Conservation (phyloP, 2,329 filamentous ascomycete genomes). For the Venturia aucupariae region DNA sequence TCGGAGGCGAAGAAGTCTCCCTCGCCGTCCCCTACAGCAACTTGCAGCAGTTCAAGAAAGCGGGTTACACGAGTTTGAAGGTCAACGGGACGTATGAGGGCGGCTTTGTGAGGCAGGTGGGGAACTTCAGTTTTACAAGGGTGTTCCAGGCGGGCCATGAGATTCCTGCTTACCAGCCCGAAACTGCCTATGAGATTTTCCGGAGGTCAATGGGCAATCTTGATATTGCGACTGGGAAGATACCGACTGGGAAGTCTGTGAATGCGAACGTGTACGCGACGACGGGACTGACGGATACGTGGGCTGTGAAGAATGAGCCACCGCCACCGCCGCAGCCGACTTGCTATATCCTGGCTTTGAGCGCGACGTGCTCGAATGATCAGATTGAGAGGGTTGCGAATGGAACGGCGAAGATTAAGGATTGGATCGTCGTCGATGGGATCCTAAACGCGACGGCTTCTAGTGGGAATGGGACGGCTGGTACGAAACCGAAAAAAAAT, state of each 20-base stretch:
- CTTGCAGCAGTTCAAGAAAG: constrained; percentile 35
- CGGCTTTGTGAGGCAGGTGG: constrained; percentile 24
- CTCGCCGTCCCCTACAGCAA: constrained; percentile 39
- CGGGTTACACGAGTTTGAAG: constrained; percentile 33
- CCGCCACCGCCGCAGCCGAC: constrained; percentile 11
- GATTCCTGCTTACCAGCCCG: constrained; percentile 45
- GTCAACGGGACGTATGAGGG: constrained; percentile 20
- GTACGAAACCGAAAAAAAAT: background rate
- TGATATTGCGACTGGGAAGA: constrained; percentile 47
- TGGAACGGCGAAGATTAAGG: constrained; percentile 36
- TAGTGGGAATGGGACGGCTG: background rate
- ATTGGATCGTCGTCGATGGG: constrained; percentile 32
- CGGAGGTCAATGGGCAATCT: constrained; percentile 40
- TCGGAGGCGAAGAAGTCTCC: constrained; percentile 45
- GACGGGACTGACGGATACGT: background rate
- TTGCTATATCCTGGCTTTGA: constrained; percentile 37
- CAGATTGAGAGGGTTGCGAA: constrained; percentile 34
- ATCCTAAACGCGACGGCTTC: background rate
- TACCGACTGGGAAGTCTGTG: constrained; percentile 14
- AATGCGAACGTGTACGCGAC: background rate
- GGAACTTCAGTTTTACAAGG: constrained; percentile 22
- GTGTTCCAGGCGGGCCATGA: constrained; percentile 21
- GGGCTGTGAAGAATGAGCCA: background rate
- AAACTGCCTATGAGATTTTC: constrained; percentile 47
- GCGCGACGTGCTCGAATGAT: constrained; percentile 35